Evolutionary conservation across 805 yeast species (phyloP).

Genomic region (Pichia nanzhaoensis): DNA sequence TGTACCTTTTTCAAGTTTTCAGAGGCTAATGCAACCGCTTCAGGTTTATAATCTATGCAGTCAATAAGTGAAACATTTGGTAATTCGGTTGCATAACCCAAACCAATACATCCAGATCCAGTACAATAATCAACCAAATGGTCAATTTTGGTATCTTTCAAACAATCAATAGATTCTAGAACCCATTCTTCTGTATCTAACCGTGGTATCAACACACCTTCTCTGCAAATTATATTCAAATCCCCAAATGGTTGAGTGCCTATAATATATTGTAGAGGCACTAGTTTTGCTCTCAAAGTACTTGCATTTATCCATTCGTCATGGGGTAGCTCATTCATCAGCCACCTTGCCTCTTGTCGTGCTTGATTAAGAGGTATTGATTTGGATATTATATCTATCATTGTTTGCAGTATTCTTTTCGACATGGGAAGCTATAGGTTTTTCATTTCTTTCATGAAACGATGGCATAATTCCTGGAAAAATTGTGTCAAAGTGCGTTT

Average conservation of each 20-base stretch:
- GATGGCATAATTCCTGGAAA: too few species aligned
- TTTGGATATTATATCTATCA: slow-evolving; percentile 4
- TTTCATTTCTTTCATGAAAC: too few species aligned
- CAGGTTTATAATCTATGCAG: slow-evolving; percentile 52
- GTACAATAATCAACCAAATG: slow-evolving; percentile 63
- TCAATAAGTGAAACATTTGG: slow-evolving; percentile 15
- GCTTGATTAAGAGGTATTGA: slow-evolving; percentile 34
- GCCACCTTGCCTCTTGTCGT: slow-evolving; percentile 57
- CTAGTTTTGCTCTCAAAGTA: slow-evolving; percentile 39
- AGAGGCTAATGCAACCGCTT: slow-evolving; percentile 46
- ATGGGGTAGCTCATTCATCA: slow-evolving; percentile 47
- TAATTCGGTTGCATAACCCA: slow-evolving; percentile 36
- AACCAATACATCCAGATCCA: slow-evolving; percentile 83
- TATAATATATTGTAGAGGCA: slow-evolving; percentile 80
- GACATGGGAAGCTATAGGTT: too few species aligned
- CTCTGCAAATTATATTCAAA: slow-evolving; percentile 50
- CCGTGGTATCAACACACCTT: slow-evolving; percentile 78
- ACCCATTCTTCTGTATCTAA: slow-evolving; percentile 97
- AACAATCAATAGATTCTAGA: slow-evolving; percentile 31
- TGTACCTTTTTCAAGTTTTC: slow-evolving; percentile 33
- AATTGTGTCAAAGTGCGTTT: too few species aligned
- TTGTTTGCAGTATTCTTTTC: background rate
- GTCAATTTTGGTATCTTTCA: slow-evolving; percentile 4
- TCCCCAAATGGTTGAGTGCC: slow-evolving; percentile 84
- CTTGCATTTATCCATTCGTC: slow-evolving; percentile 48